Percentiles rank a stretch among this genome's conserved stretches.
Conservation (phyloP, 805 yeast genomes). For the Metschnikowia matae region DNA sequence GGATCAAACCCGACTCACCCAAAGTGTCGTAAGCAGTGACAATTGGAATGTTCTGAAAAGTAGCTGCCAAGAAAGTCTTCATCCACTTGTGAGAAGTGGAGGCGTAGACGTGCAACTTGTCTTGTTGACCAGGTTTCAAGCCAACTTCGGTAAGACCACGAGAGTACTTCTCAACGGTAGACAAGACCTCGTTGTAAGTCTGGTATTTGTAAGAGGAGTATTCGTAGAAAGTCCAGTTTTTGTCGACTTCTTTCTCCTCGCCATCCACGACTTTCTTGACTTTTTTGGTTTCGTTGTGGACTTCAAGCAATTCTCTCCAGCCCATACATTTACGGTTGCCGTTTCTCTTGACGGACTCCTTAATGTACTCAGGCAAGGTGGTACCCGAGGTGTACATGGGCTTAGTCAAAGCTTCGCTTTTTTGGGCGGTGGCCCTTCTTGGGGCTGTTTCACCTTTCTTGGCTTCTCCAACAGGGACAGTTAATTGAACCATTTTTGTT, state of each 20-base stretch:
- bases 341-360: slow-evolving; percentile 56
- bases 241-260: slow-evolving; percentile 62
- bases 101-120: slow-evolving; percentile 79
- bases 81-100: slow-evolving; percentile 87
- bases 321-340: slow-evolving; percentile 61
- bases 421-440: slow-evolving; percentile 56
- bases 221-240: slow-evolving; percentile 86
- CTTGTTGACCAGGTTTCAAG: slow-evolving; percentile 52
- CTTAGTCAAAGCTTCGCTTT: slow-evolving; percentile 47
- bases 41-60: slow-evolving; percentile 74
- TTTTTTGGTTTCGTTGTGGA: slow-evolving; percentile 71
- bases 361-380: slow-evolving; percentile 66
- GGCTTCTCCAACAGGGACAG: slow-evolving; percentile 67
- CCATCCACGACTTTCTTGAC: slow-evolving; percentile 79
- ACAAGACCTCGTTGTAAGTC: slow-evolving; percentile 54
- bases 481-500: slow-evolving; percentile 22
- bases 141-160: slow-evolving; percentile 77
- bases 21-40: slow-evolving; percentile 96
- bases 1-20: slow-evolving; percentile 84
- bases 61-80: slow-evolving; percentile 76
- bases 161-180: slow-evolving; percentile 52
- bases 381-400: slow-evolving; percentile 63
- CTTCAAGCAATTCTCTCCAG: slow-evolving; percentile 70
- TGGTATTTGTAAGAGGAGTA: slow-evolving; percentile 66
- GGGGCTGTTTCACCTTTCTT: slow-evolving; percentile 79